Percentiles rank a stretch among this genome's conserved stretches.
Conservation (phyloP, 257 asterid genomes). For the Plantago ovata region DNA sequence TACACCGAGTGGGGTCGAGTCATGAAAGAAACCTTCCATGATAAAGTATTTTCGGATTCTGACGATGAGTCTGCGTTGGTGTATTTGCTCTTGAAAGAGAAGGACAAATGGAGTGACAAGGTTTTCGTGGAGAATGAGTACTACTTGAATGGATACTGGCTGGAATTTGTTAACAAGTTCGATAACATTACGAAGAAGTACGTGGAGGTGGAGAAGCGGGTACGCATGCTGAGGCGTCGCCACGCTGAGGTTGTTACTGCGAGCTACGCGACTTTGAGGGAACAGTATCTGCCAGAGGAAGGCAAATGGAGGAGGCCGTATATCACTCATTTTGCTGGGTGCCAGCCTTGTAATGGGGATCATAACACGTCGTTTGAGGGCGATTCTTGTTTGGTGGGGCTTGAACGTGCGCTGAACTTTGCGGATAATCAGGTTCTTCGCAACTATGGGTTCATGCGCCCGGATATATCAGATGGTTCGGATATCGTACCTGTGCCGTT, state of each 20-base stretch:
- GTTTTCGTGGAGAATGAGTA: constrained; percentile 72
- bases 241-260: constrained; percentile 64
- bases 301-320: constrained; percentile 61
- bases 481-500: constrained; percentile 34
- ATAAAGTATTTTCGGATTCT: constrained; percentile 51
- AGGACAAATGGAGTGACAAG: constrained; percentile 53
- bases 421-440: constrained; percentile 73
- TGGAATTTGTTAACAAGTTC: constrained; percentile 42
- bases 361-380: constrained; percentile 52
- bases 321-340: constrained; percentile 82
- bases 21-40: constrained; percentile 42
- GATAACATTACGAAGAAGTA: constrained; percentile 28
- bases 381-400: constrained; percentile 51
- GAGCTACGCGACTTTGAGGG: constrained; percentile 39
- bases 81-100: constrained; percentile 51
- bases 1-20: constrained; percentile 53
- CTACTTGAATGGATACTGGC: constrained; percentile 74
- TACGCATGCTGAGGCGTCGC: constrained; percentile 37
- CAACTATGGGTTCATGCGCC: constrained; percentile 53
- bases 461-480: constrained; percentile 33
- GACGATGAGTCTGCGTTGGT: constrained; percentile 80
- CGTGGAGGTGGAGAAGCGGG: constrained; percentile 27
- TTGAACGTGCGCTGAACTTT: constrained; percentile 67
- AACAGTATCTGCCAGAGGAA: constrained; percentile 26
- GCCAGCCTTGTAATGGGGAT: constrained; percentile 85